These are phyloP conservation scores for Cryphonectria carpinicola DNA, from an alignment of 2,329 filamentous ascomycete genomes.

Conservation along the genomic window DNA sequence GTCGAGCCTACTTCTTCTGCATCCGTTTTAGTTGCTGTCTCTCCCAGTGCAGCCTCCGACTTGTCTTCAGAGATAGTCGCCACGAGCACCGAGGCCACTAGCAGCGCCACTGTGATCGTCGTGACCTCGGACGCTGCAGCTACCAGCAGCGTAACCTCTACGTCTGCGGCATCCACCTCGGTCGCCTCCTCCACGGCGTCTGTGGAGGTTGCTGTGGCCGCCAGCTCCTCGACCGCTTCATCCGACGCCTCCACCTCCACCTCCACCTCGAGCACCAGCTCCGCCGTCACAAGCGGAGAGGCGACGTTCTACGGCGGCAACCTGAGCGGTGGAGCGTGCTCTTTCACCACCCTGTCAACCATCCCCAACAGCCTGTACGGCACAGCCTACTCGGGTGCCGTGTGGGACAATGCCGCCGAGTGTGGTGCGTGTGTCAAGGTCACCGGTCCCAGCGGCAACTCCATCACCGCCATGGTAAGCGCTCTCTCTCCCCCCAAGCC, in stretches of 20 bases:
- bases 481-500: background rate
- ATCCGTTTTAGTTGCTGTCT: background rate
- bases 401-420: conserved; percentile 58
- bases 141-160: background rate
- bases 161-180: conserved; percentile 8
- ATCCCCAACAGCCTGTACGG: conserved; percentile 63
- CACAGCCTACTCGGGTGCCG: conserved; percentile 62
- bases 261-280: background rate
- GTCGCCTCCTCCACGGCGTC: conserved; percentile 3
- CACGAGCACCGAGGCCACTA: background rate
- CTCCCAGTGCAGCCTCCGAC: background rate
- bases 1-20: background rate
- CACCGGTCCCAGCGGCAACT: conserved; percentile 58
- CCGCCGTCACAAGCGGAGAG: conserved; percentile 39
- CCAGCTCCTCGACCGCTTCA: background rate
- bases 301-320: conserved; percentile 61
- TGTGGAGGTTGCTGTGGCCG: background rate
- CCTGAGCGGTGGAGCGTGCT: conserved; percentile 63
- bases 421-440: conserved; percentile 68
- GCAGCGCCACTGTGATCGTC: background rate
- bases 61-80: background rate
- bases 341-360: conserved; percentile 62
- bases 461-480: conserved; percentile 66
- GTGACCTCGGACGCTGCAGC: background rate
- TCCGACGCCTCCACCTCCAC: background rate